Conservation (phyloP, 768 basidiomycete genomes). For the Pisolithus microcarpus region DNA sequence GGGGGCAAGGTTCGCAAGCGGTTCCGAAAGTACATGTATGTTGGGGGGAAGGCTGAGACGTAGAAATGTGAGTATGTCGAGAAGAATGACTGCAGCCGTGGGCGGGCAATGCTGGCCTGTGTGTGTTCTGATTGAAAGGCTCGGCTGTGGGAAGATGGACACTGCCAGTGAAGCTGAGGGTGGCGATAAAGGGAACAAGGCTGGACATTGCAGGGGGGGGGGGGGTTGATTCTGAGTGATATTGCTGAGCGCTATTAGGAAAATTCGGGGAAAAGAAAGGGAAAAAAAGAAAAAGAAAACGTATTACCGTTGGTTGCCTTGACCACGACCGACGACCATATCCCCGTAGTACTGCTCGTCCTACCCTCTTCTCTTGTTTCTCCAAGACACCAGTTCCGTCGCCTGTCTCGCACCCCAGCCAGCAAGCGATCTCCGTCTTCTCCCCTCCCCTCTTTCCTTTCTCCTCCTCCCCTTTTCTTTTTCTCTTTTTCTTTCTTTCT, state of each 20-base stretch:
- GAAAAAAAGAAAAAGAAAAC: no score
- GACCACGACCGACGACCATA: slow-evolving; percentile 41
- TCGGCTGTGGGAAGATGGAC: slow-evolving; percentile 6
- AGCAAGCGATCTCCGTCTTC: neutral
- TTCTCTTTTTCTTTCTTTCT: slow-evolving; percentile 20
- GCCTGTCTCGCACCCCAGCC: neutral
- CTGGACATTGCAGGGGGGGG: no score
- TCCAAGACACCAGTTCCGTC: slow-evolving; percentile 6
- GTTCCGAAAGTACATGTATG: slow-evolving; percentile 74
- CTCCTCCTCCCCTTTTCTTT: slow-evolving; percentile 12
- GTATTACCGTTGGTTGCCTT: slow-evolving; percentile 36
- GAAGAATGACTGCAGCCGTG: no score
- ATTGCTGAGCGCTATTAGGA: neutral
- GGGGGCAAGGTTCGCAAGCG: slow-evolving; percentile 49
- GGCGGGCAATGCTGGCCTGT: no score
- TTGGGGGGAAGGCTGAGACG: slow-evolving; percentile 34
- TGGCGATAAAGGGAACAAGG: slow-evolving; percentile 5
- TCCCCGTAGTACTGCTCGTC: slow-evolving; percentile 18
- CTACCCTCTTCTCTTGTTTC: slow-evolving; percentile 1
- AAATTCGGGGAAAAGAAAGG: neutral
- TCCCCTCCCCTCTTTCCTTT: neutral
- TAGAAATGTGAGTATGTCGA: neutral
- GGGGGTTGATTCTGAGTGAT: no score
- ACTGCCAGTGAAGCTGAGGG: neutral
- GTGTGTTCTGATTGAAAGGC: neutral